Conservation (phyloP, 2,329 filamentous ascomycete species). For the Phialophora chinensis region DNA sequence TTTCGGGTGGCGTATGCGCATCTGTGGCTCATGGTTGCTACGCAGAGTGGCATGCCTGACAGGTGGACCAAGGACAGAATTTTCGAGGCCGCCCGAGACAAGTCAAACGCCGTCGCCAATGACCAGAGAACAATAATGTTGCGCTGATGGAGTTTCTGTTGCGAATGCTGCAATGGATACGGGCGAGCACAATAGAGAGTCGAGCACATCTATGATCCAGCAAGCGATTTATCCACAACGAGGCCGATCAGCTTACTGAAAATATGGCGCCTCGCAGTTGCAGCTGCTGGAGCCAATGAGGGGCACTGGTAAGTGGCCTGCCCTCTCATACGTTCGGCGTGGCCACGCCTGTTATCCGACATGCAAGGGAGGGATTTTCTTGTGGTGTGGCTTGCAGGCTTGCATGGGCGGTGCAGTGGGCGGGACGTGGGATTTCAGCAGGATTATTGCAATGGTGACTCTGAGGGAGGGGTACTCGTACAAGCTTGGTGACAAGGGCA, state of each 20-base stretch:
- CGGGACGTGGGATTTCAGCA: conserved; percentile 16
- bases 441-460: conserved; percentile 4
- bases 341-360: conserved; percentile 1
- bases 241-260: conserved; percentile 9
- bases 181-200: neutral
- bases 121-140: neutral
- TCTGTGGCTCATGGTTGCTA: conserved; percentile 30
- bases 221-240: neutral
- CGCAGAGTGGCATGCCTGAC: conserved; percentile 30
- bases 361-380: conserved; percentile 8
- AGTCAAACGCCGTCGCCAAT: neutral
- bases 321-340: conserved; percentile 5
- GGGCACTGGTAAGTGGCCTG: neutral
- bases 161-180: neutral
- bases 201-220: neutral
- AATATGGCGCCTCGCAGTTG: neutral
- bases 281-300: neutral
- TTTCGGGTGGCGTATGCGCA: conserved; percentile 29
- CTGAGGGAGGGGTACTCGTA: conserved; percentile 11
- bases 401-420: conserved; percentile 8
- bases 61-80: conserved; percentile 19
- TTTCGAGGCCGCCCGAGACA: neutral
- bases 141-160: conserved; percentile 11
- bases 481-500: neutral
- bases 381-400: conserved; percentile 5